These are phyloP conservation scores for Termitomyces sp. DNA, from an alignment of 1,284 basidiomycete genomes.

Conservation along the genomic window DNA sequence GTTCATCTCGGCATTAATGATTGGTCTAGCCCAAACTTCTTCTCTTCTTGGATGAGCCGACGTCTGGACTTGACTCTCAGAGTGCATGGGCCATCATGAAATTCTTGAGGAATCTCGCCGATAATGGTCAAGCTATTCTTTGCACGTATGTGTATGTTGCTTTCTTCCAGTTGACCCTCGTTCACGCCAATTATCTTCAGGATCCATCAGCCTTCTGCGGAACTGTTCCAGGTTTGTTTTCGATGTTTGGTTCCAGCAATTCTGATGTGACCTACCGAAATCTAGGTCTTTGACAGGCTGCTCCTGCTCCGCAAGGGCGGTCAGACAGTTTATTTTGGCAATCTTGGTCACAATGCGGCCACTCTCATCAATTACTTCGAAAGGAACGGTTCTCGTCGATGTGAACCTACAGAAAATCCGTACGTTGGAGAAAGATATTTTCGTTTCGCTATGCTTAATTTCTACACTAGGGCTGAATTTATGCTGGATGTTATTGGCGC, in stretches of 20 bases:
- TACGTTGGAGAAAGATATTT: conserved; percentile 16
- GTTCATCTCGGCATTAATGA: conserved; percentile 20
- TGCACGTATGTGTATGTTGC: conserved; percentile 63
- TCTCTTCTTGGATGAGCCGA: conserved; percentile 72
- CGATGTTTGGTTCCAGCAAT: background rate
- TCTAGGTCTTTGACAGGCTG: conserved; percentile 11
- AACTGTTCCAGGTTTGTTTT: conserved; percentile 53
- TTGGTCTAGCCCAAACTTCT: conserved; percentile 54
- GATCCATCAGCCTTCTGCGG: conserved; percentile 63
- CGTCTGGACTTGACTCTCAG: conserved; percentile 78
- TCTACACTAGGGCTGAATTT: conserved; percentile 33
- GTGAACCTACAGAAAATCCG: conserved; percentile 41
- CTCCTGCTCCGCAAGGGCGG: conserved; percentile 65
- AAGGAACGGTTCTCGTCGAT: conserved; percentile 46
- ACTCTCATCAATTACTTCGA: conserved; percentile 70
- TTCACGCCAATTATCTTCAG: conserved; percentile 12
- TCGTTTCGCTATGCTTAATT: background rate
- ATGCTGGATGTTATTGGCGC: conserved; percentile 45
- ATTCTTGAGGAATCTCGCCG: conserved; percentile 77
- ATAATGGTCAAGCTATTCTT: conserved; percentile 70
- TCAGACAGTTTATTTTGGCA: conserved; percentile 75
- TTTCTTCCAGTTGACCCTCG: conserved; percentile 5
- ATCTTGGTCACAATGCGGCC: conserved; percentile 55
- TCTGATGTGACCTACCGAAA: background rate
- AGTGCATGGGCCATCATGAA: conserved; percentile 83